Evolutionary conservation across 2,329 filamentous ascomycete genomes (phyloP).

Genomic region (Clarireedia hainanense): DNA sequence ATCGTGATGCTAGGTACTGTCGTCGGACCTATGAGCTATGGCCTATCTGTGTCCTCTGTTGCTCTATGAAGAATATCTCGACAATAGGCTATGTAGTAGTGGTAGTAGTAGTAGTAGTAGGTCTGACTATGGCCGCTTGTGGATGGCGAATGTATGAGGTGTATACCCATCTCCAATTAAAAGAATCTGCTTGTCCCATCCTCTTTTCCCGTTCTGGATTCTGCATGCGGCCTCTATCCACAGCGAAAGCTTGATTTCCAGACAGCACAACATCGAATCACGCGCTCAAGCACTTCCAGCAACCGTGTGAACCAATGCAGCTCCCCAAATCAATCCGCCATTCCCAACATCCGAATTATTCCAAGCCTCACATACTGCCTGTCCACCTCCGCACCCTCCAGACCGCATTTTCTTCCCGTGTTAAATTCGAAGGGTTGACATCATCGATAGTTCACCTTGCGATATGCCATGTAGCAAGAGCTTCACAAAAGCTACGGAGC

Average conservation of each 20-base stretch:
- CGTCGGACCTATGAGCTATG: conserved; percentile 46
- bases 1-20: conserved; percentile 69
- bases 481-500: conserved; percentile 10
- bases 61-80: conserved; percentile 63
- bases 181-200: conserved; percentile 4
- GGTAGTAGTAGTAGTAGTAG: conserved; percentile 16
- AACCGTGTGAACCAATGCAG: not conserved
- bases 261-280: conserved; percentile 3
- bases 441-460: not conserved
- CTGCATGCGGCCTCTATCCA: not conserved
- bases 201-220: conserved; percentile 9
- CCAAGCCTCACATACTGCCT: not conserved
- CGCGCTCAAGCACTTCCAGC: not conserved
- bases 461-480: not conserved
- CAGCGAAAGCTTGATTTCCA: not conserved
- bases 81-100: conserved; percentile 52
- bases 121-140: conserved; percentile 30
- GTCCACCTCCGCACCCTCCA: not conserved
- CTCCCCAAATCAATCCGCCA: not conserved
- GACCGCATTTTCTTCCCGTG: not conserved
- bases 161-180: conserved; percentile 7
- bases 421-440: not conserved
- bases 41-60: conserved; percentile 35
- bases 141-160: conserved; percentile 27
- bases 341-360: not conserved